These are phyloP conservation scores for Xylona heveae DNA, from an alignment of 495 filamentous ascomycete genomes.

Conservation along the genomic window DNA sequence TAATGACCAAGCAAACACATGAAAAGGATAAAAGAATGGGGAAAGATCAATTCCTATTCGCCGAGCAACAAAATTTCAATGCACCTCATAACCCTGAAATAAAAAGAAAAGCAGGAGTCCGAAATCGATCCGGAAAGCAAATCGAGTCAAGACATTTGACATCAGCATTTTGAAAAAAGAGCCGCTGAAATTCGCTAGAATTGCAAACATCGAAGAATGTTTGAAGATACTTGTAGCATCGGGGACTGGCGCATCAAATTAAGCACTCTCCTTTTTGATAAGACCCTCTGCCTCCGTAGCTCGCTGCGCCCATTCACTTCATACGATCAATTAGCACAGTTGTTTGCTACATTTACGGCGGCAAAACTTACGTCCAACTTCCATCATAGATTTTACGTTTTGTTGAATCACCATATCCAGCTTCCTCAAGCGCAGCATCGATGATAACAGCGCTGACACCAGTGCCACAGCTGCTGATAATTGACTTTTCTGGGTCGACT, in stretches of 20 bases:
- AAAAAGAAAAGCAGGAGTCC: no score
- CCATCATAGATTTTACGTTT: conserved; percentile 77
- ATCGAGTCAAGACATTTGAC: no score
- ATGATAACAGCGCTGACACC: conserved; percentile 89
- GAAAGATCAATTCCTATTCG: no score
- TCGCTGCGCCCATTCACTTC: conserved; percentile 59
- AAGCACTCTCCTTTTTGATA: conserved; percentile 39
- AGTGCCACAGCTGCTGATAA: conserved; percentile 80
- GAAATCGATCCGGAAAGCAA: no score
- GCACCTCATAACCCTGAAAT: no score
- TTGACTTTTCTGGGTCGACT: conserved; percentile 59
- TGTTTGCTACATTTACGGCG: not conserved
- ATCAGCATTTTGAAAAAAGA: not conserved
- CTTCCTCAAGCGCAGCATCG: conserved; percentile 66
- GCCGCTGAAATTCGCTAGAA: not conserved
- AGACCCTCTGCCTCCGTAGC: conserved; percentile 35
- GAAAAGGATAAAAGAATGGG: no score
- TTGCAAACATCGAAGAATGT: no score
- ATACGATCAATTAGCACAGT: conserved; percentile 8
- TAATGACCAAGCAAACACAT: no score
- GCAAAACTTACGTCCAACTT: conserved; percentile 84
- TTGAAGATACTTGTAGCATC: no score
- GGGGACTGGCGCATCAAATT: no score
- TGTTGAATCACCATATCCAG: conserved; percentile 45
- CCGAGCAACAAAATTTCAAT: no score